A percentile compares a stretch with the other conserved stretches of the same genome.
Conservation (phyloP, 352 stramenopile genomes). For the Pythium phragmiticola region DNA sequence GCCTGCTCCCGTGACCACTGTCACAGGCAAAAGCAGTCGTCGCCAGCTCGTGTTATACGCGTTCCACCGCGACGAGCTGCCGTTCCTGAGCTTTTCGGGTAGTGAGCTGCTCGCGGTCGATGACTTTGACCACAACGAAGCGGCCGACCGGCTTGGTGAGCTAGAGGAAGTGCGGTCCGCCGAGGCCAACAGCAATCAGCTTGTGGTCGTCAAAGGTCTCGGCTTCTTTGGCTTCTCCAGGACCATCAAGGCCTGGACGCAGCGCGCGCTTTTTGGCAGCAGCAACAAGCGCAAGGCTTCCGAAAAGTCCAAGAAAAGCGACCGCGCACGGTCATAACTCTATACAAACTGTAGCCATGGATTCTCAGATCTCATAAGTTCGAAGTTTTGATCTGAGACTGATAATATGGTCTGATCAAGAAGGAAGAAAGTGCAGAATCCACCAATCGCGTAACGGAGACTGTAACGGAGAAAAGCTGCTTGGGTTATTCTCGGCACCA, state of each 20-base stretch:
- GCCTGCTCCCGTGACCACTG: neutral
- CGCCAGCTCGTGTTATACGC: conserved; percentile 41
- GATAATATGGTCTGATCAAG: no score
- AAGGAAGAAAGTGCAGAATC: no score
- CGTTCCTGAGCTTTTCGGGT: conserved; percentile 47
- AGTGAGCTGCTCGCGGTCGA: conserved; percentile 36
- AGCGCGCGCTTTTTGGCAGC: conserved; percentile 15
- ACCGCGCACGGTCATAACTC: neutral
- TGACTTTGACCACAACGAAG: conserved; percentile 22
- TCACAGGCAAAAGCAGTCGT: conserved; percentile 3
- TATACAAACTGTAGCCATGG: neutral
- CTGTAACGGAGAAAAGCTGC: no score
- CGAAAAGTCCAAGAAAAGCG: conserved; percentile 18
- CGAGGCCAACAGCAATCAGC: conserved; percentile 15
- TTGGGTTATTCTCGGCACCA: no score
- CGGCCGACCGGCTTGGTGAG: conserved; percentile 24
- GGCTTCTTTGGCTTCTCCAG: conserved; percentile 39
- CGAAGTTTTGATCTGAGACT: no score
- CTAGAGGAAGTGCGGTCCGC: conserved; percentile 25
- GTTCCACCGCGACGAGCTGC: conserved; percentile 65
- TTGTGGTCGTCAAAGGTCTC: conserved; percentile 55
- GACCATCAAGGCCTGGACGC: conserved; percentile 20
- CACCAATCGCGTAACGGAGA: no score
- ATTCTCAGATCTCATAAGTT: neutral
- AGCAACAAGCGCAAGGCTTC: conserved; percentile 4